Base-by-base conservation (phyloP, 78 protist genomes). In the Dictyostelium intermedium region DNA sequence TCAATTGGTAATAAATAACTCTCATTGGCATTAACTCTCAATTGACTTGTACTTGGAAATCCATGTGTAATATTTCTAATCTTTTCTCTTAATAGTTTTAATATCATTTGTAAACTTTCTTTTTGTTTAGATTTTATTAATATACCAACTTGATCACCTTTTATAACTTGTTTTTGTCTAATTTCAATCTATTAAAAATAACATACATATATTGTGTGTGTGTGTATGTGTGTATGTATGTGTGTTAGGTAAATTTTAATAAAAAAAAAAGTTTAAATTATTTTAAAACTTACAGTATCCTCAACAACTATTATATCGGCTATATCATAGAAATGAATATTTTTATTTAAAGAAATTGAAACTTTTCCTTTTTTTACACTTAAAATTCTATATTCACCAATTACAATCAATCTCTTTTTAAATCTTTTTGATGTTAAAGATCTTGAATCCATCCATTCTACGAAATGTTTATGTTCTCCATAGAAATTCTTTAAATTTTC, bases 381-480 rank as follows among this genome's bases (percentile, higher is more conserved):
- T 11, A 85, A 23, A 25, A 85, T 70, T 74, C 91, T 70, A 50
- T 85, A 85, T 20, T 30, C 61, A 16, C 74, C 82, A 23, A 85
- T 6, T 1, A 85, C 91, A 23, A 85, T 45, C 8, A 85, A 47
- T 34, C 91, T 37, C n/a, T 85, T 85, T 41, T 85, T 85, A n/a
- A 85, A 73, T 69, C 82, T 70, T 50, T 73, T 70, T 27, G 91
- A 85, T 53, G 77, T 32, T 43, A 85, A 41, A 37, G 91, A 74
- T 73, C 91, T 85, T 11, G 76, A 47, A 27, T 85, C 91, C 16
- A 73, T 66, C 91, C 91, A 85, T 85, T 85, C 91, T 13, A 74
- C 27, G 60, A 56, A 45, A 25, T 35, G n/a, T 35, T 60, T 82
- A 4, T 25, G 18, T 60, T 82, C 86, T 2, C 37, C 37, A 60